Conservation (phyloP, 139 green algal genomes). For the Mesostigma viride region DNA sequence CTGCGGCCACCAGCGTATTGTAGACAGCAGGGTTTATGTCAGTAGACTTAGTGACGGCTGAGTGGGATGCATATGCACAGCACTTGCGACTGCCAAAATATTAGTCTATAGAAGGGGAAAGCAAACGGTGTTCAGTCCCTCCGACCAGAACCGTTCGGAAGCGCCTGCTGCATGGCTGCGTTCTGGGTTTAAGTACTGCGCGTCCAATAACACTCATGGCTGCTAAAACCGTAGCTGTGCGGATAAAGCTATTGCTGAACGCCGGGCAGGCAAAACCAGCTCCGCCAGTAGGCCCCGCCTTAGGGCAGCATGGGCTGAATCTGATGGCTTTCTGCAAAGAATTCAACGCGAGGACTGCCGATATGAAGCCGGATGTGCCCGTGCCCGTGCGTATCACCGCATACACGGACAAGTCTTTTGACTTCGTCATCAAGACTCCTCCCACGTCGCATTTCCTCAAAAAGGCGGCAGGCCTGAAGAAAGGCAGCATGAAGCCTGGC, state of each 20-base stretch:
- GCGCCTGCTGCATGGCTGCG: too few species aligned
- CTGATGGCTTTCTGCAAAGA: constrained; percentile 99
- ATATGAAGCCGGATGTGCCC: constrained; percentile 51
- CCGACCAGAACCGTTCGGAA: too few species aligned
- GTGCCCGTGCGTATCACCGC: constrained; percentile 24
- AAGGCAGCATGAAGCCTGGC: constrained; percentile 55
- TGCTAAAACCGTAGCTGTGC: too few species aligned
- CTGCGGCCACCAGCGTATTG: too few species aligned
- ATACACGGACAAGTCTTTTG: constrained; percentile 74
- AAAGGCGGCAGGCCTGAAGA: constrained; percentile 56
- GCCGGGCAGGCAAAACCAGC: constrained; percentile 85
- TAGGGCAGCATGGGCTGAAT: constrained; percentile 92
- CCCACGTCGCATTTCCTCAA: constrained; percentile 78
- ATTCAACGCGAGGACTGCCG: constrained; percentile 88
- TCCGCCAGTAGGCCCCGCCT: constrained; percentile 80
- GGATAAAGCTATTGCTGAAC: constrained; percentile 81
- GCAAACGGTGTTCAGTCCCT: too few species aligned
- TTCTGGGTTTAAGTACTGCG: too few species aligned
- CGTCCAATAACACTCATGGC: too few species aligned
- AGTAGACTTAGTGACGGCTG: too few species aligned
- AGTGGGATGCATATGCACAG: too few species aligned
- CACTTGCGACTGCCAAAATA: too few species aligned
- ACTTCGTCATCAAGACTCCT: constrained; percentile 64
- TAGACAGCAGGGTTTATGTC: too few species aligned
- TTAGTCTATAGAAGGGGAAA: too few species aligned